phyloP scores from a whole-genome alignment of 2,329 filamentous ascomycete genomes.

The Verticillium nonalfalfae region DNA sequence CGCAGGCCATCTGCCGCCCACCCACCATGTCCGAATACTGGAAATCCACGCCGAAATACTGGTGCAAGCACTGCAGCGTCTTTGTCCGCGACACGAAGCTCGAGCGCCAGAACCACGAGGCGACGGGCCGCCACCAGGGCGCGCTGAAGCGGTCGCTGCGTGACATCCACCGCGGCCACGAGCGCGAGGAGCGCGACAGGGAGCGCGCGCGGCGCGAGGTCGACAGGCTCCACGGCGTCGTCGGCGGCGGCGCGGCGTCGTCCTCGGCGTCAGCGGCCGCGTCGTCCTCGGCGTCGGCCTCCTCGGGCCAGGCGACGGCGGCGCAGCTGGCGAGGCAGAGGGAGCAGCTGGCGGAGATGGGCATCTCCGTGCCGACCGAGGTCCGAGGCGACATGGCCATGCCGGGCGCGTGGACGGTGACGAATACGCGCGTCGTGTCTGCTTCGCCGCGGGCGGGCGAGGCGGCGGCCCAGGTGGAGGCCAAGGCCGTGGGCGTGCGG shows the following conservation, averaged over 20 bases:
- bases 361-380: slow-evolving; percentile 75
- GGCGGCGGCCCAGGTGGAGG: slow-evolving; percentile 34
- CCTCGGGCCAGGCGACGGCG: slow-evolving; percentile 33
- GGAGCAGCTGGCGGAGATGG: slow-evolving; percentile 81
- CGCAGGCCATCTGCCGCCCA: not conserved
- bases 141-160: slow-evolving; percentile 84
- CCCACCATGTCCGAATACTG: slow-evolving; percentile 86
- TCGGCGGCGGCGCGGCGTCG: slow-evolving; percentile 35
- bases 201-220: slow-evolving; percentile 80
- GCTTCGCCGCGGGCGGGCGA: slow-evolving; percentile 29
- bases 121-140: slow-evolving; percentile 77
- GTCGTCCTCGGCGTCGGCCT: no score
- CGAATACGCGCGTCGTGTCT: slow-evolving; percentile 51
- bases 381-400: slow-evolving; percentile 77
- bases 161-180: slow-evolving; percentile 79
- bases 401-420: slow-evolving; percentile 80
- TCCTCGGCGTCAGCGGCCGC: slow-evolving; percentile 15
- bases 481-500: slow-evolving; percentile 48
- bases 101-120: slow-evolving; percentile 84
- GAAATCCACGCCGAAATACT: slow-evolving; percentile 96
- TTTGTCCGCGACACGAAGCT: slow-evolving; percentile 91
- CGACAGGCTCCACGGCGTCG: slow-evolving; percentile 74
- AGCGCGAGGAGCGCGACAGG: slow-evolving; percentile 73
- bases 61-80: slow-evolving; percentile 93
- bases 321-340: slow-evolving; percentile 77